A percentile compares a stretch with the other conserved stretches of the same genome.
Conservation (phyloP, 805 yeast species). For the Yamadazyma tumulicola region DNA sequence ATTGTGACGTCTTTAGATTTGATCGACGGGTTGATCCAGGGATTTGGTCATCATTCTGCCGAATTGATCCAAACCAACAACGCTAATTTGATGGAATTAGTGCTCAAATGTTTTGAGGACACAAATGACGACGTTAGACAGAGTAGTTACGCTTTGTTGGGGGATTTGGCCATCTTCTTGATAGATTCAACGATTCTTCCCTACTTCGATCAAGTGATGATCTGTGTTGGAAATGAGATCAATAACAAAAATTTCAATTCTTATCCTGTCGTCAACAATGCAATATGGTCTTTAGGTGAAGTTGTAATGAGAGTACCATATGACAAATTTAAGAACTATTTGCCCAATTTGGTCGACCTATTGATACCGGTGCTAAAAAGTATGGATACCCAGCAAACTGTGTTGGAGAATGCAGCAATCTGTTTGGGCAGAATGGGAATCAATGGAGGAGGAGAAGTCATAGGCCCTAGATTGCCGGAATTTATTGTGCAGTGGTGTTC, state of each 20-base stretch:
- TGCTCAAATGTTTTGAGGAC: constrained; percentile 71
- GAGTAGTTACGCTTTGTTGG: constrained; percentile 82
- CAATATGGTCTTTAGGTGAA: constrained; percentile 93
- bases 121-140: constrained; percentile 87
- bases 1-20: constrained; percentile 85
- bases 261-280: constrained; percentile 75
- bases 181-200: constrained; percentile 45
- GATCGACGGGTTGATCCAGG: constrained; percentile 91
- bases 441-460: constrained; percentile 47
- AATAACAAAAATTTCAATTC: constrained; percentile 48
- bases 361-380: constrained; percentile 59
- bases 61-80: constrained; percentile 46
- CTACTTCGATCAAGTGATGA: constrained; percentile 49
- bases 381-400: constrained; percentile 54
- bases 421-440: constrained; percentile 85
- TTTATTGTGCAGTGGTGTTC: constrained; percentile 69
- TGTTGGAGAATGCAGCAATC: constrained; percentile 83
- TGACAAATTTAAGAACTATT: constrained; percentile 47
- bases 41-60: constrained; percentile 62
- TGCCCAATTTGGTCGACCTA: constrained; percentile 49
- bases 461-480: constrained; percentile 54
- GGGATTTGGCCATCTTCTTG: constrained; percentile 75
- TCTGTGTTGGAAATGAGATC: constrained; percentile 68
- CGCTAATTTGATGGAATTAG: constrained; percentile 51
- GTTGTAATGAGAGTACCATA: constrained; percentile 57